Evolutionary conservation across 1,139 yeast genomes (phyloP).

Genomic region (Suzukiozyma palmioleophila): DNA sequence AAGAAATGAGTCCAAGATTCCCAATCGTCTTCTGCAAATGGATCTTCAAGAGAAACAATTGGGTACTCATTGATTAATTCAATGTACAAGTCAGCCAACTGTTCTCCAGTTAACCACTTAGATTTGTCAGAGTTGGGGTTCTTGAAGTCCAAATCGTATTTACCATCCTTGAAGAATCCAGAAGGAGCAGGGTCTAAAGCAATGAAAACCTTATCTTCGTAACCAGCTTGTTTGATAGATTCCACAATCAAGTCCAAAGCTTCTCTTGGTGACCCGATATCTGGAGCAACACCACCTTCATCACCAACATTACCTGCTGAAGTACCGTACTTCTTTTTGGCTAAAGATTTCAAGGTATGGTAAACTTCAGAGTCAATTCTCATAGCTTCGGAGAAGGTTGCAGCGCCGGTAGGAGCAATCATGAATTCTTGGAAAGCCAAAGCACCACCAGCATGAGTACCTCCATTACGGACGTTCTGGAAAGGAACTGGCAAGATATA

Average conservation of each 20-base stretch:
- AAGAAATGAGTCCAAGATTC: constrained; percentile 82
- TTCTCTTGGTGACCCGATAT: constrained; percentile 87
- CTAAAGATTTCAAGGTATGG: constrained; percentile 86
- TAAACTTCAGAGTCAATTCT: constrained; percentile 95
- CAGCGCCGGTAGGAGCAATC: constrained; percentile 93
- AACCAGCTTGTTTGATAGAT: constrained; percentile 88
- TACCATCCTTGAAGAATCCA: constrained; percentile 91
- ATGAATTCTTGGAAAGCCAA: constrained; percentile 93
- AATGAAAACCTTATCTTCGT: constrained; percentile 83
- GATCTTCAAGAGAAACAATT: constrained; percentile 94
- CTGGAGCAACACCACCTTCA: constrained; percentile 99
- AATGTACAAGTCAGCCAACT: constrained; percentile 80
- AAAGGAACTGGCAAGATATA: constrained; percentile 91
- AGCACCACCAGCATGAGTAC: constrained; percentile 96
- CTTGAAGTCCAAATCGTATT: constrained; percentile 96
- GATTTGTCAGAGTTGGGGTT: constrained; percentile 84
- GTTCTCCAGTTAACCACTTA: constrained; percentile 83
- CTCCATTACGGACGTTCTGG: constrained; percentile 98
- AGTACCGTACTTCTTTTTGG: constrained; percentile 91
- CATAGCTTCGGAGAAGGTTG: constrained; percentile 84
- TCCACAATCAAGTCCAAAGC: constrained; percentile 87
- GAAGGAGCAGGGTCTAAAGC: constrained; percentile 96
- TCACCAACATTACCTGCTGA: constrained; percentile 99
- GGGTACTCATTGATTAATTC: constrained; percentile 82
- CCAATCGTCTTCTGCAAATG: constrained; percentile 97